These are phyloP conservation scores for Bondarzewia mesenterica DNA, from an alignment of 1,284 basidiomycete species.

Conservation along the genomic window DNA sequence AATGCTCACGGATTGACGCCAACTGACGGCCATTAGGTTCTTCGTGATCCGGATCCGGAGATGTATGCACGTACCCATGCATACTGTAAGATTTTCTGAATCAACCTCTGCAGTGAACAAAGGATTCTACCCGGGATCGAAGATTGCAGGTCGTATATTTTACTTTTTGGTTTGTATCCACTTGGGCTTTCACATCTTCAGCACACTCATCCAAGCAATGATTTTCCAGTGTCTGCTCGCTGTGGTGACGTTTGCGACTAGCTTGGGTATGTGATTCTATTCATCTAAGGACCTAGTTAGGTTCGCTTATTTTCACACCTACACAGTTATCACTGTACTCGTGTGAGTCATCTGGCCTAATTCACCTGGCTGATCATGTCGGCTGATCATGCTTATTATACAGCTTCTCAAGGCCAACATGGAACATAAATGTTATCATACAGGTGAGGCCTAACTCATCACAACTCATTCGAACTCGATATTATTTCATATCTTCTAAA, in stretches of 20 bases:
- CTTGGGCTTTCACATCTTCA: not conserved
- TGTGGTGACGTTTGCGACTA: not conserved
- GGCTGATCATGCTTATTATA: no score
- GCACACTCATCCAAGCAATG: not conserved
- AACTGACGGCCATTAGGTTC: not conserved
- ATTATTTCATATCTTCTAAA: not conserved
- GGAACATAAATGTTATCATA: not conserved
- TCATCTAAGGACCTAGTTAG: no score
- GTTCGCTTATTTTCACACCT: not conserved
- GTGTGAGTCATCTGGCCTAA: not conserved
- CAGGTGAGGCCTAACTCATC: not conserved
- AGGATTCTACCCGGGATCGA: not conserved
- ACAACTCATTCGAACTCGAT: not conserved
- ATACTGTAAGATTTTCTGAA: not conserved
- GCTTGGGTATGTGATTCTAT: not conserved
- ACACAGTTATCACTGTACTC: not conserved
- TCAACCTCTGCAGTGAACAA: not conserved
- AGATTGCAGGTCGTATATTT: not conserved
- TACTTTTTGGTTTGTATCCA: not conserved
- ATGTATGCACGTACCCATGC: not conserved
- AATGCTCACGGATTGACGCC: not conserved
- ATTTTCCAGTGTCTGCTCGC: not conserved
- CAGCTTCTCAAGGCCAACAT: not conserved
- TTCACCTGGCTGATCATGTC: no score
- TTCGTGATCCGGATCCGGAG: not conserved